phyloP scores from a whole-genome alignment of 768 basidiomycete species.

The Hortiboletus campestris region DNA sequence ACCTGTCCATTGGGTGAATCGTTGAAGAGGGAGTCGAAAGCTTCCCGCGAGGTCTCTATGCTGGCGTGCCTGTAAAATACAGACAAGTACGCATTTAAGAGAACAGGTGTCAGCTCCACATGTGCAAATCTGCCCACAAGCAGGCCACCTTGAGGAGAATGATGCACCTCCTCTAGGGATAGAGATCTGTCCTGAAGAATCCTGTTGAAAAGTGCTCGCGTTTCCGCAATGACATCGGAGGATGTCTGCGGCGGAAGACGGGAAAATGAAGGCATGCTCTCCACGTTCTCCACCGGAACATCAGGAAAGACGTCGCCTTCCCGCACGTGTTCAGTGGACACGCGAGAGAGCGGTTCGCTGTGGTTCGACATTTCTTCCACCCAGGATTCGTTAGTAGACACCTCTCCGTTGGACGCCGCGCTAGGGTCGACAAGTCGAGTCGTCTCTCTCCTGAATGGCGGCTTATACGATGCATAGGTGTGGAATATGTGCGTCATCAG shows the following conservation, averaged over 20 bases:
- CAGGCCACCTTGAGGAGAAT: not conserved
- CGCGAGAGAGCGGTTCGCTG: not conserved
- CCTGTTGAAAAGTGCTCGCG: slow-evolving; percentile 58
- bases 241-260: slow-evolving; percentile 71
- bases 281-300: slow-evolving; percentile 1
- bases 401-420: not conserved
- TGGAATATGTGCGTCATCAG: slow-evolving; percentile 85
- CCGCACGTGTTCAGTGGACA: slow-evolving; percentile 3
- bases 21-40: slow-evolving; percentile 53
- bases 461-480: slow-evolving; percentile 77
- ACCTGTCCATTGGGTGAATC: slow-evolving; percentile 4
- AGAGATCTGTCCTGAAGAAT: slow-evolving; percentile 46
- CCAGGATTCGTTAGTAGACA: slow-evolving; percentile 2
- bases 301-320: not conserved
- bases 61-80: slow-evolving; percentile 64
- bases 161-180: not conserved
- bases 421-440: slow-evolving; percentile 41
- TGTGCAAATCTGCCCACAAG: slow-evolving; percentile 47
- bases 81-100: slow-evolving; percentile 80
- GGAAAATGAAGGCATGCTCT: slow-evolving; percentile 28
- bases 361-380: not conserved
- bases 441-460: slow-evolving; percentile 58
- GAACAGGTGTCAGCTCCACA: slow-evolving; percentile 56
- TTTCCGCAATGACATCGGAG: slow-evolving; percentile 72
- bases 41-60: slow-evolving; percentile 45